Percentiles rank a stretch among this genome's conserved stretches.
phyloP scores from a whole-genome alignment of 1,284 basidiomycete genomes.

The Wallemia mellicola region DNA sequence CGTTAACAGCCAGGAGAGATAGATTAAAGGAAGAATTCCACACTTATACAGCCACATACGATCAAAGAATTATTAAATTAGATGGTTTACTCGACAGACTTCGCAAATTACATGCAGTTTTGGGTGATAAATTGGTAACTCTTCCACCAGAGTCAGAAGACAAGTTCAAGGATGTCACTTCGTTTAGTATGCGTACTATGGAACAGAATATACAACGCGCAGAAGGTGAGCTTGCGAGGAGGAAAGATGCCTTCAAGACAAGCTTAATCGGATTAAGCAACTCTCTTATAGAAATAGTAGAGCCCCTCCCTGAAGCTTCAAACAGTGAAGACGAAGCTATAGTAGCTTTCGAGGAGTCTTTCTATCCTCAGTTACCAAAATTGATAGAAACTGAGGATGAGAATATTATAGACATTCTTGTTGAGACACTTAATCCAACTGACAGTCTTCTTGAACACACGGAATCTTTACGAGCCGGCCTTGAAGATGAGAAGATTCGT shows the following conservation, averaged over 20 bases:
- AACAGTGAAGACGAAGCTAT: not conserved
- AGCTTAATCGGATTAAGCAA: not conserved
- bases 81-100: not conserved
- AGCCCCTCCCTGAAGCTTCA: not conserved
- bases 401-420: not conserved
- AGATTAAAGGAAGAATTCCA: not conserved
- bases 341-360: not conserved
- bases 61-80: not conserved
- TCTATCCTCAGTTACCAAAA: not conserved
- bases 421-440: not conserved
- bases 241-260: not conserved
- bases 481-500: conserved; percentile 21
- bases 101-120: not conserved
- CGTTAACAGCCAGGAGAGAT: not conserved
- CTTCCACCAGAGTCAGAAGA: not conserved
- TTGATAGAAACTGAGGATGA: not conserved
- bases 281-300: not conserved
- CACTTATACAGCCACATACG: not conserved
- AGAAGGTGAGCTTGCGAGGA: not conserved
- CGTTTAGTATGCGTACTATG: not conserved
- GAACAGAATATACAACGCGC: not conserved
- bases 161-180: not conserved
- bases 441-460: not conserved
- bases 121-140: not conserved
- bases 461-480: not conserved